phyloP scores from a whole-genome alignment of 768 basidiomycete genomes.

The Ramaria sp. region DNA sequence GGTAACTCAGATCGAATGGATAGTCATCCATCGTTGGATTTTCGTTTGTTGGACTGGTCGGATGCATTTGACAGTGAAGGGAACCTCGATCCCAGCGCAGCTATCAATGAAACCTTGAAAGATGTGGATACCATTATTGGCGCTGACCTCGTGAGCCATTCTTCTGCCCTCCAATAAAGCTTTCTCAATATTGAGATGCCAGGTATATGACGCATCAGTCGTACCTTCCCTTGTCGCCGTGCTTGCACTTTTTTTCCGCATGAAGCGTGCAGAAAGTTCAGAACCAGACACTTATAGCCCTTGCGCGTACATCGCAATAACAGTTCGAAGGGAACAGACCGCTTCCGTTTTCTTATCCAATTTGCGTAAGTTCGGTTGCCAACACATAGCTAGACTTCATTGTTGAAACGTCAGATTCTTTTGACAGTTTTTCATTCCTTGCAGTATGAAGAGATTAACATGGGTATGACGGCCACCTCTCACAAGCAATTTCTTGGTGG shows the following conservation, averaged over 20 bases:
- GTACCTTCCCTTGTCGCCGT: constrained; percentile 46
- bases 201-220: constrained; percentile 63
- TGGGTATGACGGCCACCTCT: neutral
- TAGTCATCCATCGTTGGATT: constrained; percentile 31
- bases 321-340: constrained; percentile 48
- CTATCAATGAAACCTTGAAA: constrained; percentile 28
- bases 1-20: neutral
- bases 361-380: neutral
- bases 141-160: constrained; percentile 47
- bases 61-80: constrained; percentile 34
- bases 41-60: constrained; percentile 53
- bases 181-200: constrained; percentile 10
- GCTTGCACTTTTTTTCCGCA: constrained; percentile 26
- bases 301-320: constrained; percentile 39
- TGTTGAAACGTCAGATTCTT: too few relatives aligned
- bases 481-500: neutral
- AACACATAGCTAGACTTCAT: neutral
- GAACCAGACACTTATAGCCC: constrained; percentile 9
- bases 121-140: constrained; percentile 54
- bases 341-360: constrained; percentile 28
- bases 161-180: neutral
- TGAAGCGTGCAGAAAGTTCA: neutral
- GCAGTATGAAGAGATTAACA: neutral
- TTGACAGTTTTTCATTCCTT: neutral
- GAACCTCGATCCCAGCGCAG: constrained; percentile 14